Evolutionary conservation across 345 rosid genomes (phyloP).

Genomic region (Eucalyptus pumila): DNA sequence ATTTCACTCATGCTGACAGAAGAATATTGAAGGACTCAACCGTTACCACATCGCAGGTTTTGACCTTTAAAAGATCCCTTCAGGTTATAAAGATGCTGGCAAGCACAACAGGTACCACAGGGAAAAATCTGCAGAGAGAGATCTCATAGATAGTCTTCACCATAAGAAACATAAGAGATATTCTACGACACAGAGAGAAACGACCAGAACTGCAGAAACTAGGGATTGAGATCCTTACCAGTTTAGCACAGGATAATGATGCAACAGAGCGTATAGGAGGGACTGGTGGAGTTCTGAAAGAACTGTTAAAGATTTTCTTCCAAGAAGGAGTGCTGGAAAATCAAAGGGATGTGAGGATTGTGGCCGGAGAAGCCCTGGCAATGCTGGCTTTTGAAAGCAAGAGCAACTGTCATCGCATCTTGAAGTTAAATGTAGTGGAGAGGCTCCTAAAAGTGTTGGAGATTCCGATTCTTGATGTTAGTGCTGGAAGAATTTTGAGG

Average conservation of each 20-base stretch:
- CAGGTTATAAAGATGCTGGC: constrained; percentile 67
- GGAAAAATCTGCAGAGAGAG: constrained; percentile 51
- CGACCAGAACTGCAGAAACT: constrained; percentile 46
- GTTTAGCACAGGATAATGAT: constrained; percentile 46
- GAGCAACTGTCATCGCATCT: constrained; percentile 47
- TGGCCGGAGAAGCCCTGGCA: constrained; percentile 78
- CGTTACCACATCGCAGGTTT: constrained; percentile 33
- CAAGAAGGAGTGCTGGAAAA: constrained; percentile 2
- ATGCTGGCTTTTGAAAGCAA: constrained; percentile 70
- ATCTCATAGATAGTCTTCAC: constrained; percentile 69
- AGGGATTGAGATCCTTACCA: constrained; percentile 47
- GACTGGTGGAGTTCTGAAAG: constrained; percentile 64
- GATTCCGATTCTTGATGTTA: constrained; percentile 29
- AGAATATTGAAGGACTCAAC: constrained; percentile 26
- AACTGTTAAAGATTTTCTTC: constrained; percentile 40
- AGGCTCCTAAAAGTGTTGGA: constrained; percentile 43
- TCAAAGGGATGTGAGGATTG: constrained; percentile 27
- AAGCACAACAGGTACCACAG: constrained; percentile 52
- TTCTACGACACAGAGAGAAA: constrained; percentile 40
- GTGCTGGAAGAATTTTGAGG: constrained; percentile 62
- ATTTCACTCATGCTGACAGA: constrained; percentile 52
- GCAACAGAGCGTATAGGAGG: constrained; percentile 64
- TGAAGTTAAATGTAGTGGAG: constrained; percentile 29
- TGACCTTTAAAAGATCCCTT: constrained; percentile 47
- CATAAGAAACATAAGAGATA: constrained; percentile 56